phyloP scores from a whole-genome alignment of 768 basidiomycete genomes.

The Tricholoma saponaceum region DNA sequence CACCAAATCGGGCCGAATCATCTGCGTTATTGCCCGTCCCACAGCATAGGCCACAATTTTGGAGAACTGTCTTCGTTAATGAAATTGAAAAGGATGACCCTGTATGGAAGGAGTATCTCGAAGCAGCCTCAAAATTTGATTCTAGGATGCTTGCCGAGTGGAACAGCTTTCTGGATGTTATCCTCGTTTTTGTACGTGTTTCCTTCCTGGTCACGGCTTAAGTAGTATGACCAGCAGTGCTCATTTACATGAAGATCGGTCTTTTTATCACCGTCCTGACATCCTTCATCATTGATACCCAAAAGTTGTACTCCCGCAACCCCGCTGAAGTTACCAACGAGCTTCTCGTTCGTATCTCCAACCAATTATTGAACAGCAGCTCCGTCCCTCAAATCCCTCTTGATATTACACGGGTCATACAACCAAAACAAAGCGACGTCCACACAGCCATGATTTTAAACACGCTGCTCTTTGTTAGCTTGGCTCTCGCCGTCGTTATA shows the following conservation, averaged over 20 bases:
- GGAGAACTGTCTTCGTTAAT: too few relatives aligned
- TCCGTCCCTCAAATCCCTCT: background rate
- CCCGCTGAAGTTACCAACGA: background rate
- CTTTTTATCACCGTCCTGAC: background rate
- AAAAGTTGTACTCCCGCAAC: background rate
- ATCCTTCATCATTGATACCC: background rate
- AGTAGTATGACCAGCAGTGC: too few relatives aligned
- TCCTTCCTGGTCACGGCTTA: background rate
- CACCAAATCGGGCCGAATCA: too few relatives aligned
- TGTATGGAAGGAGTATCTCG: background rate
- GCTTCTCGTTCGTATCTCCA: background rate
- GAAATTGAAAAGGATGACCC: background rate
- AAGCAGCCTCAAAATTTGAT: background rate
- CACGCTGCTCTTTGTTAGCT: background rate
- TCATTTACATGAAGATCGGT: background rate
- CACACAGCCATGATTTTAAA: background rate
- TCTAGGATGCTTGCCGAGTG: background rate
- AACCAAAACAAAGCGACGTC: too few relatives aligned
- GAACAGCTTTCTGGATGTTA: background rate
- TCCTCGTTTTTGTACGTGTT: background rate
- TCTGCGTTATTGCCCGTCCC: too few relatives aligned
- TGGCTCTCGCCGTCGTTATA: background rate
- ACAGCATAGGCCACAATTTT: too few relatives aligned
- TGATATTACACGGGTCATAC: background rate
- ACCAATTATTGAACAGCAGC: background rate